phyloP scores from a whole-genome alignment of 2,329 filamentous ascomycete species.

The Zymoseptoria ardabiliae region DNA sequence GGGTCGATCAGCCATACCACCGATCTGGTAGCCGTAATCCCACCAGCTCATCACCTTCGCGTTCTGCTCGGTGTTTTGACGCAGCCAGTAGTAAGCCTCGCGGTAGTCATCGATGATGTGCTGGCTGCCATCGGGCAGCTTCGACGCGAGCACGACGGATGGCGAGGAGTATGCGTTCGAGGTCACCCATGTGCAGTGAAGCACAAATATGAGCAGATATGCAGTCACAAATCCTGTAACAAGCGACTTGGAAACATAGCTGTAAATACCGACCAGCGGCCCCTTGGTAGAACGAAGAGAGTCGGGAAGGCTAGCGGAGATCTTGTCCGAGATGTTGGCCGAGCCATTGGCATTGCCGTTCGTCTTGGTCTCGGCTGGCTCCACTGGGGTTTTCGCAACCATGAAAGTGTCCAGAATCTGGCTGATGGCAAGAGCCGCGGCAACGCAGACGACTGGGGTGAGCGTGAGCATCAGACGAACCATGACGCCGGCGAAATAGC shows the following conservation, averaged over 20 bases:
- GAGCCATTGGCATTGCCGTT: conserved; percentile 34
- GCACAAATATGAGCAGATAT: conserved; percentile 87
- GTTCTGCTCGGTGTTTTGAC: conserved; percentile 89
- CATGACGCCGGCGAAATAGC: conserved; percentile 99
- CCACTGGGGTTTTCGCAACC: conserved; percentile 54
- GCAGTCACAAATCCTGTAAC: conserved; percentile 64
- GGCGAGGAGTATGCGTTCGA: conserved; percentile 98
- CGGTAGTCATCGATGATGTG: conserved; percentile 99
- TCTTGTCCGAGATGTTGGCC: conserved; percentile 43
- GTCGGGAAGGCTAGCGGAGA: conserved; percentile 46
- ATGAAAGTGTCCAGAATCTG: conserved; percentile 84
- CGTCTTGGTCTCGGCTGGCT: conserved; percentile 32
- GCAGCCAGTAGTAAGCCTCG: conserved; percentile 98
- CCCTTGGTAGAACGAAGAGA: conserved; percentile 63
- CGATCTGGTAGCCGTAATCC: conserved; percentile 99
- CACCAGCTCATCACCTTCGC: conserved; percentile 99
- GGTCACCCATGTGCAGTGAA: conserved; percentile 98
- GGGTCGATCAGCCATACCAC: conserved; percentile 95
- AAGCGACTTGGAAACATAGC: conserved; percentile 67
- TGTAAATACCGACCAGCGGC: conserved; percentile 78
- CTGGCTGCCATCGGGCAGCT: conserved; percentile 86
- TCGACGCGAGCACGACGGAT: conserved; percentile 89
- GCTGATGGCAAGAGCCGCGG: conserved; percentile 81
- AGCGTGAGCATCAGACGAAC: conserved; percentile 96
- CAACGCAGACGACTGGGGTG: conserved; percentile 91